Percentiles rank a stretch among this genome's conserved stretches.
Evolutionary conservation across 768 basidiomycete genomes (phyloP).

Genomic region (Hypsizygus marmoreus): DNA sequence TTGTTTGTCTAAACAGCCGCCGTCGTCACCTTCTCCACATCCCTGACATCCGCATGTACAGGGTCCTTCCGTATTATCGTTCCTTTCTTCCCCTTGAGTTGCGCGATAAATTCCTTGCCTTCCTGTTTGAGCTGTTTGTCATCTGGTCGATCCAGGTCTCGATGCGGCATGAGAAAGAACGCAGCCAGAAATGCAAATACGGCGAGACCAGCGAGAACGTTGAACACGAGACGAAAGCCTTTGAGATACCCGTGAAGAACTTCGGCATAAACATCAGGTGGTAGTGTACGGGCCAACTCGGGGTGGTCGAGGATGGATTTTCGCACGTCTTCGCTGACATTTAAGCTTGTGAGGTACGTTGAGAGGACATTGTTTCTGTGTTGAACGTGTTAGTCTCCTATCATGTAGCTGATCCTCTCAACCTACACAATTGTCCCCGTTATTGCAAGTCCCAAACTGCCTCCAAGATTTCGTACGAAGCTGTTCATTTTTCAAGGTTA

Average conservation of each 20-base stretch:
- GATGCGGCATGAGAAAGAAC: slow-evolving; percentile 18
- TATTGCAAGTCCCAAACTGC: slow-evolving; percentile 23
- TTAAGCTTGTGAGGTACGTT: slow-evolving; percentile 9
- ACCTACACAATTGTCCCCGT: slow-evolving; percentile 21
- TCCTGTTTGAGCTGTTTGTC: slow-evolving; percentile 18
- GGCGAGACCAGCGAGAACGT: slow-evolving; percentile 20
- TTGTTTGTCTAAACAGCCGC: not conserved
- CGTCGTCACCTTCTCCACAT: not conserved
- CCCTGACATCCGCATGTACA: too few relatives aligned
- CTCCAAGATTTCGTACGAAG: slow-evolving; percentile 22
- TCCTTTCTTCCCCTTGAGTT: slow-evolving; percentile 4
- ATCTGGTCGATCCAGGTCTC: slow-evolving; percentile 21
- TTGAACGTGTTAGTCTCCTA: not conserved
- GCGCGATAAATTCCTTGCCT: slow-evolving; percentile 17
- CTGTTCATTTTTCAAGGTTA: slow-evolving; percentile 2
- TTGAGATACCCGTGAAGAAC: slow-evolving; percentile 18
- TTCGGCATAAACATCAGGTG: slow-evolving; percentile 6
- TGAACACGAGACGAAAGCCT: slow-evolving; percentile 22
- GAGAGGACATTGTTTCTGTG: slow-evolving; percentile 16
- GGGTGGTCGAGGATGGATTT: slow-evolving; percentile 18
- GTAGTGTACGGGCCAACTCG: slow-evolving; percentile 13
- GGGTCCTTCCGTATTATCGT: slow-evolving; percentile 5
- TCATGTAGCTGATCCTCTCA: not conserved
- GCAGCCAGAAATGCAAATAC: slow-evolving; percentile 19
- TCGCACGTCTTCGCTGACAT: slow-evolving; percentile 12